Evolutionary conservation across 306 rosid species (phyloP).

Genomic region (Cucumis cinereus): DNA sequence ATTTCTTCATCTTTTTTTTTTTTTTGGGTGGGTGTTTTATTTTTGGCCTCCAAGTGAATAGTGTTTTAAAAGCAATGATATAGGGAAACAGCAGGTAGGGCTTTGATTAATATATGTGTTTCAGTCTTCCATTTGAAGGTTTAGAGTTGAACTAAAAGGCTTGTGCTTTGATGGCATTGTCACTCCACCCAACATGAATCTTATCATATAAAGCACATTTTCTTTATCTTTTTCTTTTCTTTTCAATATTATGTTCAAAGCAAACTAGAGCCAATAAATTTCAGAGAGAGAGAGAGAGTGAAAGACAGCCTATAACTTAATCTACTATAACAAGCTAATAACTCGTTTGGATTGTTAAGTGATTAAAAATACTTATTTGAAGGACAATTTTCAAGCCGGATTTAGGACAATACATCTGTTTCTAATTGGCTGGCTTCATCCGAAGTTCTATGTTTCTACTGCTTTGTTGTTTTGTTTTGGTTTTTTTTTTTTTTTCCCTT

Average conservation of each 20-base stretch:
- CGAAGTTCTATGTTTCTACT: background rate
- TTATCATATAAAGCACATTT: constrained; percentile 1
- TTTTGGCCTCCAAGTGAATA: background rate
- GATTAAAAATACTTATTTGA: too few relatives aligned
- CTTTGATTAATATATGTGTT: background rate
- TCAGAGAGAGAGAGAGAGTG: too few relatives aligned
- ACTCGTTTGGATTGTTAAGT: too few relatives aligned
- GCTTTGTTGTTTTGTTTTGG: background rate
- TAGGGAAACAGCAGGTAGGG: constrained; percentile 4
- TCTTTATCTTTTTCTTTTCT: background rate
- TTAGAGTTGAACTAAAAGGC: background rate
- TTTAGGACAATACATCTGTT: background rate
- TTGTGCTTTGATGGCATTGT: background rate
- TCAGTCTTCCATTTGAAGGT: constrained; percentile 7
- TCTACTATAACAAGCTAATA: background rate
- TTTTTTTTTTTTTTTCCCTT: background rate
- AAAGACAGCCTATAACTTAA: background rate
- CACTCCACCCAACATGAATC: constrained; percentile 5
- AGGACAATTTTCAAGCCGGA: background rate
- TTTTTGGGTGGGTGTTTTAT: background rate
- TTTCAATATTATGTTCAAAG: background rate
- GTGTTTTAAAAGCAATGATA: constrained; percentile 5
- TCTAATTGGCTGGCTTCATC: background rate
- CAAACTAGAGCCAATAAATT: background rate
- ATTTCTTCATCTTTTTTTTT: background rate